A percentile compares a stretch with the other conserved stretches of the same genome.
Evolutionary conservation across 106 monocot genomes (phyloP).

Genomic region (Dendrobium chrysotoxum): DNA sequence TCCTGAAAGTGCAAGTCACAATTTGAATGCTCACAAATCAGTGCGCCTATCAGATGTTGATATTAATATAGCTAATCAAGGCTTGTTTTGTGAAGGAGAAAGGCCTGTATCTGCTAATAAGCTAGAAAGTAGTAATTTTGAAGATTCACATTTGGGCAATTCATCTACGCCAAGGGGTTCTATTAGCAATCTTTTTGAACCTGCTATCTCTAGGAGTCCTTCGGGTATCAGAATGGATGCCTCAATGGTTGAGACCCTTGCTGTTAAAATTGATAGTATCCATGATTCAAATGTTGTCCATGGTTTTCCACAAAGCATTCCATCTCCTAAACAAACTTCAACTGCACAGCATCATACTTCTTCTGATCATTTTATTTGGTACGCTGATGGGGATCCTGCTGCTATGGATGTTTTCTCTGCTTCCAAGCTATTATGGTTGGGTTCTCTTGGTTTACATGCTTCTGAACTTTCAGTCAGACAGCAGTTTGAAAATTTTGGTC

Average conservation of each 20-base stretch:
- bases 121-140: constrained; percentile 13
- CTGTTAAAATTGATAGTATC: constrained; percentile 10
- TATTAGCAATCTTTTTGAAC: constrained; percentile 4
- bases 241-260: not conserved
- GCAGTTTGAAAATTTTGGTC: constrained; percentile 87
- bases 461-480: constrained; percentile 54
- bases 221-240: constrained; percentile 21
- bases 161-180: constrained; percentile 9
- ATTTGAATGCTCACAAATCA: constrained; percentile 13
- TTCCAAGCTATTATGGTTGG: constrained; percentile 75
- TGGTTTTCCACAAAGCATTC: constrained; percentile 8
- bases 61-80: constrained; percentile 1
- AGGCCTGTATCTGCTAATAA: constrained; percentile 6
- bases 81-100: constrained; percentile 18
- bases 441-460: constrained; percentile 58
- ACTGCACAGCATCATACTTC: constrained; percentile 12
- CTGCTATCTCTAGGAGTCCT: constrained; percentile 5
- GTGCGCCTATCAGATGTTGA: constrained; percentile 6
- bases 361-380: constrained; percentile 42
- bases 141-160: constrained; percentile 19
- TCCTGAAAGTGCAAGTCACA: constrained; percentile 15
- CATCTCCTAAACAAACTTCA: constrained; percentile 31
- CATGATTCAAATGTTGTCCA: constrained; percentile 10
- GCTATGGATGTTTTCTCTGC: constrained; percentile 72
- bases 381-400: constrained; percentile 57